phyloP scores from a whole-genome alignment of 805 yeast species.

The Starmerella sirachaensis region DNA sequence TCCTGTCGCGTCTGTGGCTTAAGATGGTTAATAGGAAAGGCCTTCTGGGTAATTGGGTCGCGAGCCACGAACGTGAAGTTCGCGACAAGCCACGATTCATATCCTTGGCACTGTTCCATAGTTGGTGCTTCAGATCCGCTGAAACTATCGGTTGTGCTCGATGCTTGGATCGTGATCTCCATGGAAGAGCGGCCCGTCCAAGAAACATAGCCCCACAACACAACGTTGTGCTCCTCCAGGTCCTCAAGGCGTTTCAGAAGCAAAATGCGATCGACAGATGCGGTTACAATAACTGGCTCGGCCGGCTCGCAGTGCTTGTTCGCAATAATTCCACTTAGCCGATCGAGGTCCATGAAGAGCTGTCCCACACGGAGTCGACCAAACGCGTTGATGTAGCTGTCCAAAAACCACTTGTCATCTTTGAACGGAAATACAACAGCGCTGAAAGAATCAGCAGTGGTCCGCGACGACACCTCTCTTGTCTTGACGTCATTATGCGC shows the following conservation, averaged over 20 bases:
- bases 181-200: slow-evolving; percentile 93
- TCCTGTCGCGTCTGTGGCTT: slow-evolving; percentile 65
- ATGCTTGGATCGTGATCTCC: slow-evolving; percentile 88
- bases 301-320: slow-evolving; percentile 91
- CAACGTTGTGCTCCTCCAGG: slow-evolving; percentile 58
- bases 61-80: slow-evolving; percentile 93
- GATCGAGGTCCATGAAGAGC: slow-evolving; percentile 85
- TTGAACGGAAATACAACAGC: slow-evolving; percentile 57
- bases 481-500: slow-evolving; percentile 63
- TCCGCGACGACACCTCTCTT: slow-evolving; percentile 56
- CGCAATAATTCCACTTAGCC: slow-evolving; percentile 87
- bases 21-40: slow-evolving; percentile 73
- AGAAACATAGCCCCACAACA: slow-evolving; percentile 80
- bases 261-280: slow-evolving; percentile 83
- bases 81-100: slow-evolving; percentile 71
- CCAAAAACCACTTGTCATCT: slow-evolving; percentile 70
- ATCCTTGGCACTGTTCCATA: slow-evolving; percentile 43
- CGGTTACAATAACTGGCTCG: slow-evolving; percentile 90
- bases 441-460: slow-evolving; percentile 56
- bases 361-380: slow-evolving; percentile 92
- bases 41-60: slow-evolving; percentile 81
- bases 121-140: slow-evolving; percentile 37
- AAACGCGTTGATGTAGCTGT: slow-evolving; percentile 75
- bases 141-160: slow-evolving; percentile 38
- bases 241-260: slow-evolving; percentile 77